These are phyloP conservation scores for Apophysomyces trapeziformis DNA, from an alignment of 371 early-diverging fungal species.

Conservation along the genomic window DNA sequence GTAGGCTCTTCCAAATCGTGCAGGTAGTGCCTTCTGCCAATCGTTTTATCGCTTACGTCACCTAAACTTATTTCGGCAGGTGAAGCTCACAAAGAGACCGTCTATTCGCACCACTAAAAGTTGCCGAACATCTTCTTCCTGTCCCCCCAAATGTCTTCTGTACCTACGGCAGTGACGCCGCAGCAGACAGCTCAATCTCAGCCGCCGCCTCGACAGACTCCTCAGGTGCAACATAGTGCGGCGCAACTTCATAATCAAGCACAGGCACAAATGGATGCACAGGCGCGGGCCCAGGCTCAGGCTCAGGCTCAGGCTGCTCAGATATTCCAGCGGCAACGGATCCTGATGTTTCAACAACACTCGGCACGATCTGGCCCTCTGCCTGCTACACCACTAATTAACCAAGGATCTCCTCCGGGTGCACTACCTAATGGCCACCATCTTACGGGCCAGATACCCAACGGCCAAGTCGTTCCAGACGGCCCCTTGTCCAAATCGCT, in stretches of 20 bases:
- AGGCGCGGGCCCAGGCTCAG: conserved; percentile 10
- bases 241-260: conserved; percentile 6
- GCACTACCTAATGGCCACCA: conserved; percentile 1
- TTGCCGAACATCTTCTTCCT: conserved; percentile 5
- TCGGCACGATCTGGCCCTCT: conserved; percentile 3
- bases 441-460: conserved; percentile 1
- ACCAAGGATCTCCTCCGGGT: conserved; percentile 3
- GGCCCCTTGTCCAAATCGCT: conserved; percentile 10
- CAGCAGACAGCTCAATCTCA: conserved; percentile 10
- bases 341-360: conserved; percentile 3
- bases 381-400: neutral
- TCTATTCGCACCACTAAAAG: neutral
- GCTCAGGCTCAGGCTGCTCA: conserved; percentile 5
- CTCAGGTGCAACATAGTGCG: conserved; percentile 6
- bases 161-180: conserved; percentile 10
- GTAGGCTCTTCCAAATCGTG: no score
- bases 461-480: conserved; percentile 8
- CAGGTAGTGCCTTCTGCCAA: no score
- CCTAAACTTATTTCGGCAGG: neutral
- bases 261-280: conserved; percentile 8
- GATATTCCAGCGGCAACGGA: neutral
- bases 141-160: conserved; percentile 6
- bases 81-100: neutral
- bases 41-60: neutral
- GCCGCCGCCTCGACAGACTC: conserved; percentile 3